Percentiles rank a stretch among this genome's conserved stretches.
These are phyloP conservation scores for Omphalotus olearius DNA, from an alignment of 1,284 basidiomycete genomes.

Conservation along the genomic window DNA sequence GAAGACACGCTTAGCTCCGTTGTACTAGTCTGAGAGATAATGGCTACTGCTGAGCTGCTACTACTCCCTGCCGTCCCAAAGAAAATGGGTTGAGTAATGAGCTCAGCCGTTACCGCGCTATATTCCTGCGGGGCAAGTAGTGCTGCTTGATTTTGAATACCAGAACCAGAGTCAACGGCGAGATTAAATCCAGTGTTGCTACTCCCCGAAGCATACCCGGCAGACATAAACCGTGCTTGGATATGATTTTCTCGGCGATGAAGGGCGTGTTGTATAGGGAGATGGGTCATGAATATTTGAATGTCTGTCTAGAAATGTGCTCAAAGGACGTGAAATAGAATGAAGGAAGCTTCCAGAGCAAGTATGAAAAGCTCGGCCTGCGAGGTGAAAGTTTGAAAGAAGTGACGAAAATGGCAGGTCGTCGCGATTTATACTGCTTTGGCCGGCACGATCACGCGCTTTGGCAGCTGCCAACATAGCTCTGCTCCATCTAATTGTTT, in stretches of 20 bases:
- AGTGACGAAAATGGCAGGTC: background rate
- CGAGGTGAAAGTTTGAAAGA: conserved; percentile 5
- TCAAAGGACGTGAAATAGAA: too few species aligned
- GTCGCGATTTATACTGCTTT: too few species aligned
- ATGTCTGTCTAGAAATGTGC: too few species aligned
- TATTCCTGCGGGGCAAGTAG: background rate
- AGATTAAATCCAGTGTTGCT: background rate
- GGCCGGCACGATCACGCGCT: too few species aligned
- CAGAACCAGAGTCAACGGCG: conserved; percentile 7
- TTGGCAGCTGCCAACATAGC: too few species aligned
- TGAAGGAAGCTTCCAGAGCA: conserved; percentile 6
- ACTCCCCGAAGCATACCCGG: too few species aligned
- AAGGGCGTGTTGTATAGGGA: conserved; percentile 8
- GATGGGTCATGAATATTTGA: conserved; percentile 1
- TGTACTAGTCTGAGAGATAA: too few species aligned
- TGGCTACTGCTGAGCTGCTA: too few species aligned
- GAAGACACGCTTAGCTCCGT: background rate
- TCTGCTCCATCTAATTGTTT: too few species aligned
- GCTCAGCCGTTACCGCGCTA: too few species aligned
- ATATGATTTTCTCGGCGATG: background rate
- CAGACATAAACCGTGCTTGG: conserved; percentile 5
- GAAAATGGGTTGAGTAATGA: too few species aligned
- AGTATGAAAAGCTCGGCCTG: conserved; percentile 1
- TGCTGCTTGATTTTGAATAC: conserved; percentile 2
- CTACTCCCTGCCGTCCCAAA: too few species aligned